phyloP scores from a whole-genome alignment of 208 protist genomes.

The Trypanosomatidae sp. region DNA sequence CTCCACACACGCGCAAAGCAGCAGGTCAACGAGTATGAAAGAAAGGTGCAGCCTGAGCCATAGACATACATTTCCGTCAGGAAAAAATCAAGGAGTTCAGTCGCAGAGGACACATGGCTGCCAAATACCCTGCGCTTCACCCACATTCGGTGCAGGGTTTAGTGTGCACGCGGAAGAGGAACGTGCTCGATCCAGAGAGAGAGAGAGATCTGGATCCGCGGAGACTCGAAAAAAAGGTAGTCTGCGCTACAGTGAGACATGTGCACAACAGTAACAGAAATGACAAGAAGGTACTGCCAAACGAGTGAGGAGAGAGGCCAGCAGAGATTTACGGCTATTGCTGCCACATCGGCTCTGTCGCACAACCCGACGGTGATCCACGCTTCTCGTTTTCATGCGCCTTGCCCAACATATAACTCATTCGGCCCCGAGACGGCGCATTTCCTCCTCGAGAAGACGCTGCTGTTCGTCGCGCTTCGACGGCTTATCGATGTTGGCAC shows the following conservation, averaged over 20 bases:
- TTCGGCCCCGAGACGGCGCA: conserved; percentile 42
- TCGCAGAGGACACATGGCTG: not conserved
- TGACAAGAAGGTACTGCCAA: not conserved
- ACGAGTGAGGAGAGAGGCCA: not conserved
- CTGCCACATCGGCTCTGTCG: not conserved
- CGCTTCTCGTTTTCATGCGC: no score
- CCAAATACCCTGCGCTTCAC: not conserved
- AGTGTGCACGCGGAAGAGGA: not conserved
- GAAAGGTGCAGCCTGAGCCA: not conserved
- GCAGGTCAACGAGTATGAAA: not conserved
- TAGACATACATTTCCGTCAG: not conserved
- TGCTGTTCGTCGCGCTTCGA: conserved; percentile 84
- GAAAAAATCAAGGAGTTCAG: not conserved
- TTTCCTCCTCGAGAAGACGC: conserved; percentile 69
- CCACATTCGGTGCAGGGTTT: not conserved
- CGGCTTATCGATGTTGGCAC: conserved; percentile 38
- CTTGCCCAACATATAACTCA: not conserved
- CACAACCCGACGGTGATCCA: not conserved
- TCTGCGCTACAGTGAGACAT: not conserved
- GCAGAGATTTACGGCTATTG: not conserved
- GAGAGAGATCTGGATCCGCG: not conserved
- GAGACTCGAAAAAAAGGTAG: not conserved
- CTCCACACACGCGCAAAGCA: not conserved
- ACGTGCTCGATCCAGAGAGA: no score
- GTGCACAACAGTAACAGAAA: not conserved